phyloP scores from a whole-genome alignment of 75 land plant species.

The Pseudotsuga menziesii region DNA sequence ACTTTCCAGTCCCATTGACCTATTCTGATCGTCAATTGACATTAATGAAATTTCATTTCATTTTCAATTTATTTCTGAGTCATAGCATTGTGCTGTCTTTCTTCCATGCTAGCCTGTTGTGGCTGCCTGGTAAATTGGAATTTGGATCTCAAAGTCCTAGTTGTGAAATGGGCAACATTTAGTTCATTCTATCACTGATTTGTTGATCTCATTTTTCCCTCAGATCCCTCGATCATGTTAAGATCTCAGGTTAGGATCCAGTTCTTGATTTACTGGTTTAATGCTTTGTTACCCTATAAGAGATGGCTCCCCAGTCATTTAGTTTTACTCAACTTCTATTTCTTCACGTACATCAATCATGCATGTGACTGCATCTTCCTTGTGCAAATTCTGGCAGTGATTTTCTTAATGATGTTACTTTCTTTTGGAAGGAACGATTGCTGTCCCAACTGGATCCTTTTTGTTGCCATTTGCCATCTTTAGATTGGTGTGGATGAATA shows the following conservation, averaged over 20 bases:
- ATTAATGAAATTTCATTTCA: neutral
- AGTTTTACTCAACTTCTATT: neutral
- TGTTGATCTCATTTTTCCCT: no score
- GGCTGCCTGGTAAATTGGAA: neutral
- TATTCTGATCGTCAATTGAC: no score
- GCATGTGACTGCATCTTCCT: neutral
- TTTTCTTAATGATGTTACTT: neutral
- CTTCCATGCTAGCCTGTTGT: neutral
- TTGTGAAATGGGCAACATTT: neutral
- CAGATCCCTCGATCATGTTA: neutral
- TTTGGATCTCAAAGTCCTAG: neutral
- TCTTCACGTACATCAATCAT: neutral
- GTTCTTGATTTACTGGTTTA: neutral
- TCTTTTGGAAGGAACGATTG: neutral
- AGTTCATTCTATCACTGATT: neutral
- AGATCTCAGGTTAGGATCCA: neutral
- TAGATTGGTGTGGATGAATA: neutral
- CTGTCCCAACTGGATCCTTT: neutral
- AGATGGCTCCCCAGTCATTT: neutral
- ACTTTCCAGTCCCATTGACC: no score
- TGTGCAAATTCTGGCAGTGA: neutral
- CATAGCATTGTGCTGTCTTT: neutral
- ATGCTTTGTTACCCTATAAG: neutral
- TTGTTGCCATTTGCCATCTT: neutral
- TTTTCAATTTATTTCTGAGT: neutral